A percentile compares a stretch with the other conserved stretches of the same genome.
These are phyloP conservation scores for Nectriaceae sp. DNA, from an alignment of 2,329 filamentous ascomycete species.

Conservation along the genomic window DNA sequence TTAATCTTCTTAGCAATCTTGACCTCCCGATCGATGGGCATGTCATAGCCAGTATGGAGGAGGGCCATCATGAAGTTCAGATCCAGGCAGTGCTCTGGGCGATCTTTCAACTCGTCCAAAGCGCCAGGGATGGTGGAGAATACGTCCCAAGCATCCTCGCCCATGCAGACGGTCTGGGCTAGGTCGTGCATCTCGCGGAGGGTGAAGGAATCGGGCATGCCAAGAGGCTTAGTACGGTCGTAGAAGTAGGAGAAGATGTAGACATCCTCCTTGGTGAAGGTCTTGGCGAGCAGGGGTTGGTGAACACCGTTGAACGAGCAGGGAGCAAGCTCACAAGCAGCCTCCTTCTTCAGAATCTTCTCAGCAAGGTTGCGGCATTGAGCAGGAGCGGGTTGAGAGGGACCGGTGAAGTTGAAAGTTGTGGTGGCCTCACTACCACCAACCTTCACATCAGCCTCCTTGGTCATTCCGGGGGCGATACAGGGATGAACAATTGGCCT, in stretches of 20 bases:
- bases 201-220: slow-evolving; percentile 98
- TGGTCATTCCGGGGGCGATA: slow-evolving; percentile 77
- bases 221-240: slow-evolving; percentile 88
- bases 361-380: slow-evolving; percentile 91
- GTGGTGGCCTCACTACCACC: slow-evolving; percentile 59
- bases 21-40: slow-evolving; percentile 94
- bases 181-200: slow-evolving; percentile 87
- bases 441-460: slow-evolving; percentile 72
- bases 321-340: slow-evolving; percentile 78
- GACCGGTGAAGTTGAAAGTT: slow-evolving; percentile 84
- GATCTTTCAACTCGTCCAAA: slow-evolving; percentile 74
- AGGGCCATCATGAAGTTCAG: slow-evolving; percentile 95
- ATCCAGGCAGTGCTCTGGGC: slow-evolving; percentile 92
- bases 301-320: slow-evolving; percentile 98
- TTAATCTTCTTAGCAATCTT: slow-evolving; percentile 99
- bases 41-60: slow-evolving; percentile 94
- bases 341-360: slow-evolving; percentile 86
- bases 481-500: slow-evolving; percentile 80
- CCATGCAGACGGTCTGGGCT: slow-evolving; percentile 80
- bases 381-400: slow-evolving; percentile 70
- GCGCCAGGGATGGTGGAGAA: slow-evolving; percentile 79
- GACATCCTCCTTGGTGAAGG: slow-evolving; percentile 86
- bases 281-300: slow-evolving; percentile 89
- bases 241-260: slow-evolving; percentile 99
- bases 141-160: slow-evolving; percentile 74